Conservation (phyloP, 2,329 filamentous ascomycete genomes). For the Pezicula radicicola region DNA sequence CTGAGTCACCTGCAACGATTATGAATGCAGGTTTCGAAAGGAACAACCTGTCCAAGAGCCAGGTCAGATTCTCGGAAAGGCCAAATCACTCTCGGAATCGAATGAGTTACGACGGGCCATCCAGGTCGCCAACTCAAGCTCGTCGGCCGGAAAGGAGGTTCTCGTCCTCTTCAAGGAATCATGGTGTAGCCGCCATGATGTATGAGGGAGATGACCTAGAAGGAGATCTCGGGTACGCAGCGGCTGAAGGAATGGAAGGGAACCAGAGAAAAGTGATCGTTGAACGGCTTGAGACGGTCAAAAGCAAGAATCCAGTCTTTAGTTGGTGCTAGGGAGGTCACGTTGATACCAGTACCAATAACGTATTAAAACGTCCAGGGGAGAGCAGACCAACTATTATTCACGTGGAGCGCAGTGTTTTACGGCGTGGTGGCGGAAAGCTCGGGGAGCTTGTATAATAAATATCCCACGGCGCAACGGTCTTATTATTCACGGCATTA, state of each 20-base stretch:
- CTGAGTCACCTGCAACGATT: conserved; percentile 13
- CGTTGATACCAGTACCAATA: no score
- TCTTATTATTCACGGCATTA: no score
- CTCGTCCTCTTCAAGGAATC: conserved; percentile 33
- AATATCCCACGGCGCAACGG: no score
- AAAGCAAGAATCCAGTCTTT: conserved; percentile 92
- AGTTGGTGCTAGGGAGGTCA: conserved; percentile 76
- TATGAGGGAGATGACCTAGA: conserved; percentile 75
- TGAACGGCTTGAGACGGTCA: conserved; percentile 91
- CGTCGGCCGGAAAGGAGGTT: conserved; percentile 28
- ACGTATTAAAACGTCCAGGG: background rate
- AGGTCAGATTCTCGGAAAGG: conserved; percentile 25
- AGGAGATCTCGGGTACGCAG: conserved; percentile 91
- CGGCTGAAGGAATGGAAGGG: conserved; percentile 89
- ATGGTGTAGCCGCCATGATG: conserved; percentile 32
- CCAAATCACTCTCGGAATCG: conserved; percentile 23
- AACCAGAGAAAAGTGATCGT: conserved; percentile 94
- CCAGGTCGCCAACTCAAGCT: conserved; percentile 17
- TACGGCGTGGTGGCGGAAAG: background rate
- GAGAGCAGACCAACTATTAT: background rate
- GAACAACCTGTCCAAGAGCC: conserved; percentile 13
- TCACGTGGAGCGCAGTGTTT: conserved; percentile 9
- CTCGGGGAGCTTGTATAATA: no score
- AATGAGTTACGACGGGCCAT: conserved; percentile 30
- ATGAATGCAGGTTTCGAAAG: conserved; percentile 10